Base-by-base conservation (phyloP, 768 basidiomycete genomes). In the Suillus subalutaceus region DNA sequence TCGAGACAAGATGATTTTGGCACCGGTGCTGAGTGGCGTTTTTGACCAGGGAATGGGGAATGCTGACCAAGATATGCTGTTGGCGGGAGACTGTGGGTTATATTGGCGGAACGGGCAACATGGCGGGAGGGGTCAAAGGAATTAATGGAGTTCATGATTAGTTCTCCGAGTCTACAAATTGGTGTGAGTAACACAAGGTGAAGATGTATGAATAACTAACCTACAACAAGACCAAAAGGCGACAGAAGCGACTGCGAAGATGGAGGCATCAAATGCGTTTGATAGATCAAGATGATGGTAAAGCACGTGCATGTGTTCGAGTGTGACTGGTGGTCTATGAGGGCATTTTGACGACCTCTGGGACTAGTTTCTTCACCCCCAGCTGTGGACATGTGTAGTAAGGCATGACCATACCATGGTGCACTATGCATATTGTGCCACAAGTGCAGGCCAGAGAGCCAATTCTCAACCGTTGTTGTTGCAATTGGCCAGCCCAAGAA, bases 181-280 rank as follows among this genome's bases (percentile, higher is more conserved):
- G n/a, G n/a, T 26, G 26, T 26, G 26, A 26, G 2, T 26, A 26
- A 26, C 2, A 26, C 2, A 26, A 26, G 26, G 26, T 26, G 26
- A 26, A 26, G n/a, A n/a, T 26, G 26, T 26, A 26, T 26, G 26
- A 26, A 26, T 26, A 26, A 26, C 26, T 26, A 26, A 26, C 26
- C 26, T 26, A 2, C n/a, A 48, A 12, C 46, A 48, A 0, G 10
- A 48, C 46, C 46, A 48, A 2, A 48, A 48, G 1, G 46, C n/a
- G 0, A 48, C 3, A 26, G 26, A 0, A 3, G n/a, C 46, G 1
- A n/a, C 44, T 48, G 46, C 46, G 23, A n/a, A 48, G 0, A 48
- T 4, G 0, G n/a, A n/a, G 0, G n/a, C 9, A 3, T 48, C n/a
- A 1, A 48, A 48, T 0, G 46, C 8, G 1, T 48, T 48, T 0